Evolutionary conservation across 345 rosid genomes (phyloP).

Genomic region (Trapa incisa): DNA sequence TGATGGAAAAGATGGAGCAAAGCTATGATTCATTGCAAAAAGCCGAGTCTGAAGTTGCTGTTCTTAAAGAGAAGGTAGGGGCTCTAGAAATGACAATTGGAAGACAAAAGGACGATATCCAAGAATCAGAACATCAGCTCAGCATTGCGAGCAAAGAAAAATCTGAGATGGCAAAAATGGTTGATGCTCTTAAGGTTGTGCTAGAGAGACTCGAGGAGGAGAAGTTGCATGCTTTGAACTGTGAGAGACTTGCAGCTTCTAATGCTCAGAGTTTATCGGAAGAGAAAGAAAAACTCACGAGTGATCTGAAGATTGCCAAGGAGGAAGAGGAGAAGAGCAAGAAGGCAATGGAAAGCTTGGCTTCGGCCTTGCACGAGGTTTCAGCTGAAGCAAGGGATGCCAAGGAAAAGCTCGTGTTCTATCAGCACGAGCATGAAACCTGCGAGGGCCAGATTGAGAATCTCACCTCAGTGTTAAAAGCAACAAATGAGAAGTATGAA

Average conservation of each 20-base stretch:
- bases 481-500: constrained; percentile 71
- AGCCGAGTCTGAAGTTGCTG: constrained; percentile 43
- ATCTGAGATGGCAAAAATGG: constrained; percentile 28
- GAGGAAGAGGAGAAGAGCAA: constrained; percentile 93
- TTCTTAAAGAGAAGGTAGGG: constrained; percentile 60
- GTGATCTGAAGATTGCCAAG: constrained; percentile 53
- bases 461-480: constrained; percentile 60
- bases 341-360: constrained; percentile 94
- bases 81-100: constrained; percentile 57
- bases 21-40: constrained; percentile 61
- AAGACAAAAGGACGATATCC: constrained; percentile 58
- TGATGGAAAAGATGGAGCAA: constrained; percentile 70
- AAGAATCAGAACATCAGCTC: constrained; percentile 38
- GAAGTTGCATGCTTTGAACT: constrained; percentile 53
- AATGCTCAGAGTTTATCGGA: constrained; percentile 54
- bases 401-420: constrained; percentile 61
- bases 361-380: constrained; percentile 94
- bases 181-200: constrained; percentile 45
- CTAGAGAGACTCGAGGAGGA: constrained; percentile 55
- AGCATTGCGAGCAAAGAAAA: constrained; percentile 33
- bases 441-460: constrained; percentile 69
- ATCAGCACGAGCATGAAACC: constrained; percentile 55
- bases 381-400: constrained; percentile 84
- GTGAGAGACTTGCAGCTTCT: constrained; percentile 66
- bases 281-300: constrained; percentile 62